Conservation (phyloP, 305 asterid species). For the Withania somnifera region DNA sequence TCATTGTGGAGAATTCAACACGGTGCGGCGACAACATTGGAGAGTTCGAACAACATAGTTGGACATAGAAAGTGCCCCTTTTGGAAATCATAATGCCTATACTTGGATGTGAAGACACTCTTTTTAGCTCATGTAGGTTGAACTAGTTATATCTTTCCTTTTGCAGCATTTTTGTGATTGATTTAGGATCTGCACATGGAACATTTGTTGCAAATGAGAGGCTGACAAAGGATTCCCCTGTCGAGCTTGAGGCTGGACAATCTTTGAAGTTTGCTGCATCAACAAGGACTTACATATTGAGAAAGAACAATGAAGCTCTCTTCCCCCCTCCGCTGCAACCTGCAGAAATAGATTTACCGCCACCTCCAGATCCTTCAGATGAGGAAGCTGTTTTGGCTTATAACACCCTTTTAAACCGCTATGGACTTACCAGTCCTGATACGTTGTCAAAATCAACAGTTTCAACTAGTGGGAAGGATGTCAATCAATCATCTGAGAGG, state of each 20-base stretch:
- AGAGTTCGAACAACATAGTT: no score
- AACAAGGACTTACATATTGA: slow-evolving; percentile 66
- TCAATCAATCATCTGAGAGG: slow-evolving; percentile 26
- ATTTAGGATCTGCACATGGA: slow-evolving; percentile 96
- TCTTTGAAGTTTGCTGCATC: slow-evolving; percentile 93
- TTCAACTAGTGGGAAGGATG: slow-evolving; percentile 27
- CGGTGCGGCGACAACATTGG: no score
- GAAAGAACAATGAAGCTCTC: slow-evolving; percentile 72
- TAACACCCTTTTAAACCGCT: slow-evolving; percentile 68
- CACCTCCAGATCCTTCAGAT: slow-evolving; percentile 77
- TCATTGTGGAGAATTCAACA: no score
- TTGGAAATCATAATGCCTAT: not conserved
- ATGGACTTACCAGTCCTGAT: slow-evolving; percentile 45
- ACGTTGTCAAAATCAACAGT: slow-evolving; percentile 19
- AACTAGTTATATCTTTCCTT: slow-evolving; percentile 9
- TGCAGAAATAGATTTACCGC: slow-evolving; percentile 61
- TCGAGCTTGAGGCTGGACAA: slow-evolving; percentile 90
- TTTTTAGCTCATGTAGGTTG: not conserved
- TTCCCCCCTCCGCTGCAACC: slow-evolving; percentile 58
- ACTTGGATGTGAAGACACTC: not conserved
- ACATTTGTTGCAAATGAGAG: slow-evolving; percentile 97
- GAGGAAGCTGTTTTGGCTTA: slow-evolving; percentile 92
- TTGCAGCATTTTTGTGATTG: slow-evolving; percentile 83
- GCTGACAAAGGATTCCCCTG: slow-evolving; percentile 70
- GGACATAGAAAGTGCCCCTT: not conserved